Base-by-base conservation (phyloP, 1,284 basidiomycete genomes). In the Ceratobasidium sp. region DNA sequence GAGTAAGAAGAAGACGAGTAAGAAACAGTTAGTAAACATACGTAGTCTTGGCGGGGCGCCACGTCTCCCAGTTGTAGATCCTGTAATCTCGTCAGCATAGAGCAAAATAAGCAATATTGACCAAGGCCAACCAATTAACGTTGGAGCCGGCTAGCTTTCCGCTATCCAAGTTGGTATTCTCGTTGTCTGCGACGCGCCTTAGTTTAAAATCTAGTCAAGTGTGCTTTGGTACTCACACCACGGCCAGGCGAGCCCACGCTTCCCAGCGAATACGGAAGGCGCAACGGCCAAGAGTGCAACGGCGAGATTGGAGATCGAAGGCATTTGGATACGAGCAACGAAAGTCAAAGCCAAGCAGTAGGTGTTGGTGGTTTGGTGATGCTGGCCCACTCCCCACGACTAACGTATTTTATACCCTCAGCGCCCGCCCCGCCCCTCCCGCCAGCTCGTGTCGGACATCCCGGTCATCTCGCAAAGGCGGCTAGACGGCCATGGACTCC, bases 1-100 rank as follows among this genome's bases (percentile, higher is more conserved):
- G 29, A 60, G 41, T 2, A 4, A 41, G n/a, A 33, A 19, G 9
- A 60, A 36, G 19, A 9, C 9, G 33, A 36, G 53, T 17, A 50
- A 11, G 51, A 57, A 45, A 41, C 41, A 36, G 4, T 33, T 33
- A 11, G 36, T 11, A 33, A 19, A 59, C 59, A 54, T 50, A 64
- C 63, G 62, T 66, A 44, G 73, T 74, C 51, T 50, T 62, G 41
- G 73, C 62, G 4, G 73, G 73, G 53, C 65, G 65, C 65, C 65
- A 69, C 31, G 65, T 69, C 65, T 69, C 65, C 65, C 65, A 69
- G 65, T 69, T 69, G 65, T 69, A 69, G 19, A 69, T 69, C 65
- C 65, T 54, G 47, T 65, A 17, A 7, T 24, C 47, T 6, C 1
- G 15, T 33, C 5, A 22, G 48, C 4, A 47, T 65, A 4, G 9